A percentile compares a stretch with the other conserved stretches of the same genome.
These are phyloP conservation scores for Alternaria conjuncta DNA, from an alignment of 2,329 filamentous ascomycete species.

Conservation along the genomic window DNA sequence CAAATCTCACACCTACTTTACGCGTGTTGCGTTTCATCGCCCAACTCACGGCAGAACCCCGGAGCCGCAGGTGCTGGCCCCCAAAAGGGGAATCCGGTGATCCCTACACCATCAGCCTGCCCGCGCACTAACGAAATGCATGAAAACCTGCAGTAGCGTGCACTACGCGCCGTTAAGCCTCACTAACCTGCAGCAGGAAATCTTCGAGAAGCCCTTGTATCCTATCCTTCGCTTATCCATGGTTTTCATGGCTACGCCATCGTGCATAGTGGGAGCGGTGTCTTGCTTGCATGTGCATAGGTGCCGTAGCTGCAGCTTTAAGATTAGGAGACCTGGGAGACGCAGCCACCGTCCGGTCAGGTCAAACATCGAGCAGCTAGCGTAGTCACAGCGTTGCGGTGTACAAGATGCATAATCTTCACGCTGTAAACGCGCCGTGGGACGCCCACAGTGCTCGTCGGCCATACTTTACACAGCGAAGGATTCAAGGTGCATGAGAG, in stretches of 20 bases:
- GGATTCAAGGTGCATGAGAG: slow-evolving; percentile 3
- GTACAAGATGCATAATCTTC: slow-evolving; percentile 1
- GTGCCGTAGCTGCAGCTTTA: slow-evolving; percentile 1
- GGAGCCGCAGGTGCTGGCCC: slow-evolving; percentile 7
- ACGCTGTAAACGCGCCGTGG: neutral
- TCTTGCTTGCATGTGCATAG: slow-evolving; percentile 14
- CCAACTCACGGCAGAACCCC: slow-evolving; percentile 6
- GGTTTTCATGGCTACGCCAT: slow-evolving; percentile 5
- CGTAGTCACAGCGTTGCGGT: slow-evolving; percentile 1
- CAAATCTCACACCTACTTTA: slow-evolving; percentile 1
- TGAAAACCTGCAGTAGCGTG: slow-evolving; percentile 13
- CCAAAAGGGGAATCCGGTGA: slow-evolving; percentile 5
- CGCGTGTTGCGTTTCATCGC: neutral
- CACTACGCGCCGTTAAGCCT: slow-evolving; percentile 15
- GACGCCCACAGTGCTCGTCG: neutral
- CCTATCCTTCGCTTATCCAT: slow-evolving; percentile 4
- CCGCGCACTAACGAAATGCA: slow-evolving; percentile 10
- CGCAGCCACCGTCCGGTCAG: slow-evolving; percentile 10
- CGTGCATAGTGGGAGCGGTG: slow-evolving; percentile 4
- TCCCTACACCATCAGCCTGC: slow-evolving; percentile 2
- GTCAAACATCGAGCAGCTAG: neutral
- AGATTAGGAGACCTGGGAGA: neutral
- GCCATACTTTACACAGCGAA: neutral
- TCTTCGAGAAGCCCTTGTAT: slow-evolving; percentile 5
- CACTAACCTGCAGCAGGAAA: slow-evolving; percentile 9